phyloP scores from a whole-genome alignment of 352 stramenopile species.

The Pythium brachiatum region DNA sequence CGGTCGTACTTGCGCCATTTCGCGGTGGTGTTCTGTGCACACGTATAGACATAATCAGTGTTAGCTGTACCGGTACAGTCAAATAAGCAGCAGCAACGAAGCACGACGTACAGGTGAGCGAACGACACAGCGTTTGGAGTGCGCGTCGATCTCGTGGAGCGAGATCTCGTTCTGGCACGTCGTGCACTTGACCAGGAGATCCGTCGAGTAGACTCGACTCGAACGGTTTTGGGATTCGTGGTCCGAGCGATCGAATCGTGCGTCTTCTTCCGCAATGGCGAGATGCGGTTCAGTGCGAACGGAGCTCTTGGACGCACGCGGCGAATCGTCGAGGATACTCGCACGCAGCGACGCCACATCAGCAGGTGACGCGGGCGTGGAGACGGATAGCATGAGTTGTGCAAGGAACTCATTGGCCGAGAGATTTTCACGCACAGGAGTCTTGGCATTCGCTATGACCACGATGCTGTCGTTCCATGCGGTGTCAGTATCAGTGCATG shows the following conservation, averaged over 20 bases:
- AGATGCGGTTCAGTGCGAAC: not conserved
- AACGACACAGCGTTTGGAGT: slow-evolving; percentile 63
- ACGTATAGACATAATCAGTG: too few species aligned
- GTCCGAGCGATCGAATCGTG: not conserved
- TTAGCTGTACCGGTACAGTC: not conserved
- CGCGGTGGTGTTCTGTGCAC: not conserved
- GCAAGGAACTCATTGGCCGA: slow-evolving; percentile 52
- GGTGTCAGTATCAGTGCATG: not conserved
- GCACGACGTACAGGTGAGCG: slow-evolving; percentile 31
- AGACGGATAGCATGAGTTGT: slow-evolving; percentile 7
- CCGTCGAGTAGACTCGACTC: slow-evolving; percentile 9
- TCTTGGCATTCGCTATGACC: slow-evolving; percentile 11
- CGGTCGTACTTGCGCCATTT: slow-evolving; percentile 66
- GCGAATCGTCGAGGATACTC: not conserved
- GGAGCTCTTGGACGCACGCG: not conserved
- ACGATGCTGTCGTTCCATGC: slow-evolving; percentile 20
- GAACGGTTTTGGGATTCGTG: not conserved
- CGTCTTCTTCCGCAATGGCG: not conserved
- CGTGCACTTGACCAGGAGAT: slow-evolving; percentile 63
- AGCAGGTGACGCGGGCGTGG: not conserved
- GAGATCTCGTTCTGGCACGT: slow-evolving; percentile 49
- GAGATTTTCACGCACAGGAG: slow-evolving; percentile 24
- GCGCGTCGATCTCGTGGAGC: slow-evolving; percentile 50
- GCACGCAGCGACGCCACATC: slow-evolving; percentile 3
- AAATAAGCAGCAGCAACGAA: not conserved